phyloP scores from a whole-genome alignment of 805 yeast genomes.

The Cyberlindnera saturnus region DNA sequence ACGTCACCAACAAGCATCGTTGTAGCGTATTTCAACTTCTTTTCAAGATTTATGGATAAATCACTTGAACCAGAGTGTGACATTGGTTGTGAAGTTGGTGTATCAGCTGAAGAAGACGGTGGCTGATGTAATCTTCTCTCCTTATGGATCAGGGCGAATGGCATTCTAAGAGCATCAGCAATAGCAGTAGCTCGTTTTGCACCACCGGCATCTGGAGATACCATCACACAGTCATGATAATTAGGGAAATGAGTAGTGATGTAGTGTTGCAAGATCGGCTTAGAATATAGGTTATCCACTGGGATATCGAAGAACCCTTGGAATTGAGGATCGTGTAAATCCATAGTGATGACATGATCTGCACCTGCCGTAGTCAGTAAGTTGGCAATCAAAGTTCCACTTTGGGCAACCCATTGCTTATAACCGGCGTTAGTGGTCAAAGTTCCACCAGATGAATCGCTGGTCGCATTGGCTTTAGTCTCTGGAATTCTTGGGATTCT shows the following conservation, averaged over 20 bases:
- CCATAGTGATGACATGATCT: slow-evolving; percentile 96
- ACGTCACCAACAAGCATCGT: slow-evolving; percentile 98
- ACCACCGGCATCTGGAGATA: slow-evolving; percentile 98
- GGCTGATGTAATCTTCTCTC: slow-evolving; percentile 59
- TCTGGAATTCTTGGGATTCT: slow-evolving; percentile 30
- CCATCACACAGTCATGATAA: slow-evolving; percentile 79
- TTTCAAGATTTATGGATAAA: slow-evolving; percentile 6
- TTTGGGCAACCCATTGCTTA: slow-evolving; percentile 93
- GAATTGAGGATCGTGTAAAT: slow-evolving; percentile 94
- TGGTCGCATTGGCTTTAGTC: slow-evolving; percentile 14
- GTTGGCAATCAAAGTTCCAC: slow-evolving; percentile 88
- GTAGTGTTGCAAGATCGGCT: slow-evolving; percentile 82
- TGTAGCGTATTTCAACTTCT: slow-evolving; percentile 49
- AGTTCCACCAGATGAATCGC: slow-evolving; percentile 10
- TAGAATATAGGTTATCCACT: slow-evolving; percentile 87
- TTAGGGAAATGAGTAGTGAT: slow-evolving; percentile 73
- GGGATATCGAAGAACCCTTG: slow-evolving; percentile 97
- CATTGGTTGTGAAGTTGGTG: slow-evolving; percentile 16
- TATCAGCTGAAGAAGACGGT: slow-evolving; percentile 22
- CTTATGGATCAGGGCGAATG: slow-evolving; percentile 93
- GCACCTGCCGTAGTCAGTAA: slow-evolving; percentile 90
- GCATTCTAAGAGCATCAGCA: slow-evolving; percentile 83
- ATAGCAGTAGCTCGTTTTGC: slow-evolving; percentile 94
- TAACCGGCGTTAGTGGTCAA: slow-evolving; percentile 52
- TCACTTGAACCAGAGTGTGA: slow-evolving; percentile 4